These are phyloP conservation scores for Chaetomium cochliodes DNA, from an alignment of 495 filamentous ascomycete species.

Conservation along the genomic window DNA sequence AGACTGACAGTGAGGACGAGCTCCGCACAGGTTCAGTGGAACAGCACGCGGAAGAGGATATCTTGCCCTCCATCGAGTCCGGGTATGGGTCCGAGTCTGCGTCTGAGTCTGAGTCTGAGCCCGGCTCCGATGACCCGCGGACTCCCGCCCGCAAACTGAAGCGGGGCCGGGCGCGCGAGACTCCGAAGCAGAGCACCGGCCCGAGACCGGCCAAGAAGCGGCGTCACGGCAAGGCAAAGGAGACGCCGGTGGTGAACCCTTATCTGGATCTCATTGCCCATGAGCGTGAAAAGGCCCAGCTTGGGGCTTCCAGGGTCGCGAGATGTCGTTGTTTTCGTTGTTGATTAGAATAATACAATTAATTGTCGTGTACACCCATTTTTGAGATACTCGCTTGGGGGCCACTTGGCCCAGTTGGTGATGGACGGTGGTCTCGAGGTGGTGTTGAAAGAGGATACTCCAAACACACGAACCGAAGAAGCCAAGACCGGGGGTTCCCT, in stretches of 20 bases:
- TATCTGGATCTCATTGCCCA: background rate
- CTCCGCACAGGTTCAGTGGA: no score
- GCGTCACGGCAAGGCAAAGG: background rate
- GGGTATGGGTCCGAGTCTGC: no score
- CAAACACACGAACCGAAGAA: background rate
- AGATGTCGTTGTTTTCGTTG: no score
- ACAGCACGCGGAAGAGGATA: background rate
- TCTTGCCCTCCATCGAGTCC: background rate
- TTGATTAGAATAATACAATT: no score
- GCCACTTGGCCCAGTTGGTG: no score
- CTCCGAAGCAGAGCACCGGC: background rate
- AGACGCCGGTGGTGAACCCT: conserved; percentile 3
- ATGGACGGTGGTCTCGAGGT: background rate
- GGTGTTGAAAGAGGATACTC: background rate
- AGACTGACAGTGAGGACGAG: background rate
- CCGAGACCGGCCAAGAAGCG: background rate
- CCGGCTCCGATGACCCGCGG: no score
- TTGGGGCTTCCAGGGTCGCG: background rate
- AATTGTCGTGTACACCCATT: background rate
- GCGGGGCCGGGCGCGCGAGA: background rate
- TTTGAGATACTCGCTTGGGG: background rate
- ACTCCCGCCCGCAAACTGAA: background rate
- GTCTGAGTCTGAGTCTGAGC: background rate
- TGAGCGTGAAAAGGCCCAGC: background rate
- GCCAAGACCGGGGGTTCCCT: background rate